Evolutionary conservation across 2,329 filamentous ascomycete genomes (phyloP).

Genomic region (Aureobasidium namibiae): DNA sequence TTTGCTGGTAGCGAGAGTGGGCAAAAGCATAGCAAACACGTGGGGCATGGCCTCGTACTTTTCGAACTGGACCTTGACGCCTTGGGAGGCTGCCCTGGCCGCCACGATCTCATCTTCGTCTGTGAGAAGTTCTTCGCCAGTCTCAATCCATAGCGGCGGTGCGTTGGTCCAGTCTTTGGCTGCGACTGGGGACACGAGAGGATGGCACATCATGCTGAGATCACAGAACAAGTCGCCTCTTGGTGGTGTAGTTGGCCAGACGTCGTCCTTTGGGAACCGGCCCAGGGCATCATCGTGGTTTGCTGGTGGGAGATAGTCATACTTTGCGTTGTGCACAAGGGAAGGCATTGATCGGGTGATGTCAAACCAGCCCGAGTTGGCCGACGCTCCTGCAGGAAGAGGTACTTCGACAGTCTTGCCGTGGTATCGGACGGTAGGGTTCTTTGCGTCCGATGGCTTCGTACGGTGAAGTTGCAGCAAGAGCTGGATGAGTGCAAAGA

Average conservation of each 20-base stretch:
- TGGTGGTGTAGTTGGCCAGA: slow-evolving; percentile 39
- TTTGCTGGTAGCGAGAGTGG: slow-evolving; percentile 22
- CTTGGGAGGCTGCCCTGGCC: slow-evolving; percentile 45
- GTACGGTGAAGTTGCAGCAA: slow-evolving; percentile 53
- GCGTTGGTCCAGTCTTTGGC: slow-evolving; percentile 50
- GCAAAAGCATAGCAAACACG: slow-evolving; percentile 46
- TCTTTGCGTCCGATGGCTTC: slow-evolving; percentile 30
- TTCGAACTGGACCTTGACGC: slow-evolving; percentile 56
- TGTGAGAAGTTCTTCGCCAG: slow-evolving; percentile 63
- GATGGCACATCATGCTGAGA: slow-evolving; percentile 46
- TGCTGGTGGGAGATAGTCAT: slow-evolving; percentile 55
- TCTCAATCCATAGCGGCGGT: slow-evolving; percentile 60
- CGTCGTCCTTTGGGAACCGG: slow-evolving; percentile 39
- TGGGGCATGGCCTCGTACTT: slow-evolving; percentile 79
- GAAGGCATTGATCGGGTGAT: slow-evolving; percentile 56
- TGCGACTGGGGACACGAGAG: slow-evolving; percentile 57
- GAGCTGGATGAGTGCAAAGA: slow-evolving; percentile 58
- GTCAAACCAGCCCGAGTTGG: slow-evolving; percentile 64
- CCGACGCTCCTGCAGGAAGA: slow-evolving; percentile 56
- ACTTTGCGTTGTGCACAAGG: slow-evolving; percentile 43
- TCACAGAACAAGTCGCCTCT: slow-evolving; percentile 42
- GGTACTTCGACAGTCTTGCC: slow-evolving; percentile 51
- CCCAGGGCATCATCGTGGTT: slow-evolving; percentile 26
- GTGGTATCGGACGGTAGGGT: slow-evolving; percentile 50
- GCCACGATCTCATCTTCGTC: slow-evolving; percentile 60